These are phyloP conservation scores for Tolypocladium sp. DNA, from an alignment of 2,329 filamentous ascomycete species.

Conservation along the genomic window DNA sequence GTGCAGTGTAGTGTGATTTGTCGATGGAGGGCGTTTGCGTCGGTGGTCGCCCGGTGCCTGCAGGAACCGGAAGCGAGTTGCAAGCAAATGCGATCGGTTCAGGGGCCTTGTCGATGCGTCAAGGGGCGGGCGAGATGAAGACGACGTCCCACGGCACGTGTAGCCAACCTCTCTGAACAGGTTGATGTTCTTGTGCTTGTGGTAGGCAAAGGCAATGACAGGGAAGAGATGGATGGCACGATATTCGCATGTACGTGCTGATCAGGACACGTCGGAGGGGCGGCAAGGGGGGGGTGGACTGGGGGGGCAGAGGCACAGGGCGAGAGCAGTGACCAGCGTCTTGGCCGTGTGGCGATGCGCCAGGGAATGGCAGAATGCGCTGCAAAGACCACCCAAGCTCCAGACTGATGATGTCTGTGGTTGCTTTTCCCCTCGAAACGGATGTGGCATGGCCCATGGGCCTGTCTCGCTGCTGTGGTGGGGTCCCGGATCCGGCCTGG, in stretches of 20 bases:
- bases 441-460: conserved; percentile 1
- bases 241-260: not conserved
- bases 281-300: not conserved
- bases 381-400: not conserved
- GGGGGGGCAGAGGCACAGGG: not conserved
- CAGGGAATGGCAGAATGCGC: not conserved
- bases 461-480: conserved; percentile 16
- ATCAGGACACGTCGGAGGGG: not conserved
- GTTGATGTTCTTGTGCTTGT: not conserved
- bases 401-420: conserved; percentile 16
- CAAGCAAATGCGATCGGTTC: not conserved
- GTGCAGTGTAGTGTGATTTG: not conserved
- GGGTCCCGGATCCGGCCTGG: conserved; percentile 23
- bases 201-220: not conserved
- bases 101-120: not conserved
- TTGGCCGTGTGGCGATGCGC: conserved; percentile 8
- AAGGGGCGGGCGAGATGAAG: not conserved
- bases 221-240: not conserved
- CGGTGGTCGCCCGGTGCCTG: conserved; percentile 1
- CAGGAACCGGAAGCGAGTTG: conserved; percentile 1
- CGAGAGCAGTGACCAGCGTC: not conserved
- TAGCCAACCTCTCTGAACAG: not conserved
- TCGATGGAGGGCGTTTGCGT: not conserved
- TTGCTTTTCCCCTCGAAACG: conserved; percentile 19
- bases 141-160: not conserved